A percentile compares a stretch with the other conserved stretches of the same genome.
Conservation (phyloP, 2,329 filamentous ascomycete species). For the Davidsoniella eucalypti region DNA sequence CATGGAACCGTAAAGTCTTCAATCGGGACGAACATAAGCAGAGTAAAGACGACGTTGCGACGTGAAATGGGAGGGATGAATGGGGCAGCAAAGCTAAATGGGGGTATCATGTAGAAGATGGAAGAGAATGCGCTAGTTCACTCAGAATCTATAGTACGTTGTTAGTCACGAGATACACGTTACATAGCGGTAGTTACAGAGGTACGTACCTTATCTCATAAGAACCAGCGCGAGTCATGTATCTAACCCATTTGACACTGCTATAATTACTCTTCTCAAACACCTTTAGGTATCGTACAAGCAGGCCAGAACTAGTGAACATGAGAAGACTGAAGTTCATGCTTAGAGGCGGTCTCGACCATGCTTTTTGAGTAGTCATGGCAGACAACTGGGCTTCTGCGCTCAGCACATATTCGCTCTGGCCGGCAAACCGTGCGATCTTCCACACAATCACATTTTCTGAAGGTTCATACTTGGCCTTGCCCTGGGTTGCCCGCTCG, state of each 20-base stretch:
- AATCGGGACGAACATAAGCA: no score
- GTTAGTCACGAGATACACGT: neutral
- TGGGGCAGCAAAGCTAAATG: neutral
- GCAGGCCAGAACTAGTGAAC: slow-evolving; percentile 87
- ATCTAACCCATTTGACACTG: slow-evolving; percentile 96
- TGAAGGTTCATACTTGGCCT: slow-evolving; percentile 94
- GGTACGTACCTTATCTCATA: slow-evolving; percentile 72
- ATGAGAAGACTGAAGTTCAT: slow-evolving; percentile 88
- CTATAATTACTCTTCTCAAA: slow-evolving; percentile 99
- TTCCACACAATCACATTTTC: slow-evolving; percentile 99
- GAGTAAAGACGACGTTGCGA: no score
- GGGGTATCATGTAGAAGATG: neutral
- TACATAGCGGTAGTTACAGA: slow-evolving; percentile 12
- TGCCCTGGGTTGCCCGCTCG: slow-evolving; percentile 85
- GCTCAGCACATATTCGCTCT: slow-evolving; percentile 86
- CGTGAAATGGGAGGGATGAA: neutral
- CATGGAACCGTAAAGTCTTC: no score
- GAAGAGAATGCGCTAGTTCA: neutral
- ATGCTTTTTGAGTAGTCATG: slow-evolving; percentile 97
- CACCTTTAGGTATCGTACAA: slow-evolving; percentile 92
- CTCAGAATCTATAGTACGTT: neutral
- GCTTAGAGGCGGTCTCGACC: slow-evolving; percentile 84
- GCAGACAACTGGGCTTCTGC: slow-evolving; percentile 85
- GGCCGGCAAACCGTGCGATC: slow-evolving; percentile 95
- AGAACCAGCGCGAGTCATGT: slow-evolving; percentile 95